Base-by-base conservation (phyloP, 345 rosid genomes). In the Populus pruinosa region DNA sequence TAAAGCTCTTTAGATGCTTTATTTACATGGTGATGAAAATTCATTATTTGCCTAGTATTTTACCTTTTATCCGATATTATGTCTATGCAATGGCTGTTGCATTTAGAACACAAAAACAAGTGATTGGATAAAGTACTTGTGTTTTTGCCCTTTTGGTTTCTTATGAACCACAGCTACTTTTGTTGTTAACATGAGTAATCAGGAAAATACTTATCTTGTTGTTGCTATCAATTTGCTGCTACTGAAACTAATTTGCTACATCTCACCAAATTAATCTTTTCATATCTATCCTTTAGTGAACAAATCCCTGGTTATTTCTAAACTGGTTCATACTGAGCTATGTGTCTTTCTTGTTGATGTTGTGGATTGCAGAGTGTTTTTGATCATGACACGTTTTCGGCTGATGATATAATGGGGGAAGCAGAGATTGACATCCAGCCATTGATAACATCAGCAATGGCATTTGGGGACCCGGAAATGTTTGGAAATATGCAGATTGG, bases 331-430 rank as follows among this genome's bases (percentile, higher is more conserved):
- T 56, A 4, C 6, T 47, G 53, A 56, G 1, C 69, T 31, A 65
- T 31, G 21, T 31, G 62, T 6, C 7, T 1, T 21, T 1, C 27
- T n/a, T 69, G 23, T 69, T n/a, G 44, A 38, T 21, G 27, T 23
- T 23, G 5, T 18, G 16, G 67, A 29, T 70, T 87, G 85, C 91
- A 96, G 99, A 85, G 83, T 86, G 97, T 96, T 71, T 96, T 79
- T 80, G 98, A 96, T 80, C 71, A 94, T 3, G 97, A 94, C 76
- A 92, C 94, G 25, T 94, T 96, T 76, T 96, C 99, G 16, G 92
- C 97, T 5, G 98, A 96, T 75, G 99, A 96, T 87, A 90, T 96
- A 88, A 96, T 96, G 99, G 98, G 99, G 74, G 98, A 92, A 83
- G 99, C 98, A 17, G 93, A 87, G 85, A 80, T 96, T 1, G 99